Percentiles rank a stretch among this genome's conserved stretches.
Evolutionary conservation across 768 basidiomycete genomes (phyloP).

Genomic region (Boletus patriciae): DNA sequence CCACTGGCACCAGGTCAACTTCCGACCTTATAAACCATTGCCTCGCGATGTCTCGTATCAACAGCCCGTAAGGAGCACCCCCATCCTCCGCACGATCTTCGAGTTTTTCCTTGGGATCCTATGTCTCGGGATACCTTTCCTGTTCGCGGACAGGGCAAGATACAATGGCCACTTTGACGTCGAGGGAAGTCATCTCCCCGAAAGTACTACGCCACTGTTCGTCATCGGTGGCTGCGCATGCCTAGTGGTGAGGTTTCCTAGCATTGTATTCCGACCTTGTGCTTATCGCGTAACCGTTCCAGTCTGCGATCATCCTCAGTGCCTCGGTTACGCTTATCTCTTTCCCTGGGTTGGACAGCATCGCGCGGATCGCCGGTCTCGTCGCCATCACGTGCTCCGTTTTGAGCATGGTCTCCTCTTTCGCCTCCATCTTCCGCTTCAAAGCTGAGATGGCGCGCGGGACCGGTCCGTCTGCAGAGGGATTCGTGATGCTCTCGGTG

Average conservation of each 20-base stretch:
- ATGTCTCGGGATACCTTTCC: constrained; percentile 77
- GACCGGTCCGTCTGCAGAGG: constrained; percentile 46
- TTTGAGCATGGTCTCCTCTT: constrained; percentile 65
- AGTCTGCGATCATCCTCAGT: constrained; percentile 81
- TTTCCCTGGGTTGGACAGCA: constrained; percentile 67
- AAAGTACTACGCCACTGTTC: constrained; percentile 56
- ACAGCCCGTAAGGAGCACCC: constrained; percentile 28
- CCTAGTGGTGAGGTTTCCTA: constrained; percentile 50
- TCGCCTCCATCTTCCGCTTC: constrained; percentile 67
- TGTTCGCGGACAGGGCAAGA: constrained; percentile 58
- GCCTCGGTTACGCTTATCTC: constrained; percentile 81
- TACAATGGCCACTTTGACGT: constrained; percentile 54
- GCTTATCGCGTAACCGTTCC: constrained; percentile 9
- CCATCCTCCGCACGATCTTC: constrained; percentile 49
- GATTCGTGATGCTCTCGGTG: constrained; percentile 56
- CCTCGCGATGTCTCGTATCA: constrained; percentile 49
- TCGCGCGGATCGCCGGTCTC: constrained; percentile 64
- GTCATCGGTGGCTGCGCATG: constrained; percentile 65
- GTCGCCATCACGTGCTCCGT: constrained; percentile 68
- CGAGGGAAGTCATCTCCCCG: constrained; percentile 50
- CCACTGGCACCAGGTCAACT: constrained; percentile 69
- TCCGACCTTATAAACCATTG: constrained; percentile 66
- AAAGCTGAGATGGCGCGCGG: constrained; percentile 63
- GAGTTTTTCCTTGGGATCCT: constrained; percentile 63
- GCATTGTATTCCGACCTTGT: not conserved